Conservation (phyloP, 176 grass and related monocot species). For the Oropetium thomaeum region DNA sequence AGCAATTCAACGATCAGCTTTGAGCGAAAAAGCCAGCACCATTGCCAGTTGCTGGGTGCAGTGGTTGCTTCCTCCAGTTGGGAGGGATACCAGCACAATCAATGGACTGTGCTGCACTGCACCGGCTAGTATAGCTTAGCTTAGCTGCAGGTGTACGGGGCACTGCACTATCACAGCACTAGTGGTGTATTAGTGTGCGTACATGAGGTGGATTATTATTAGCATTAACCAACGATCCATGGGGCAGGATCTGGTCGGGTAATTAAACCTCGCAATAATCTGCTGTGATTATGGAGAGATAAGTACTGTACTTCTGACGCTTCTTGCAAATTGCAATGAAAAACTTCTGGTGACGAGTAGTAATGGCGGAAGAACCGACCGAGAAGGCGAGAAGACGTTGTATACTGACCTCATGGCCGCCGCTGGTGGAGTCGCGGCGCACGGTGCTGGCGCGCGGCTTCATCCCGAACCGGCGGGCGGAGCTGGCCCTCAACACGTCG, state of each 20-base stretch:
- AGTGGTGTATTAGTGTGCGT: no score
- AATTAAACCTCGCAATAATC: constrained; percentile 28
- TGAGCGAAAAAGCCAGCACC: background rate
- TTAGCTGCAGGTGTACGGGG: background rate
- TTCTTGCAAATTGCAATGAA: no score
- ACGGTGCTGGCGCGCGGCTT: constrained; percentile 38
- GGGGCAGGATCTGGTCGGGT: constrained; percentile 26
- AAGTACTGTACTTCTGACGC: background rate
- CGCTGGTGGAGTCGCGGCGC: constrained; percentile 74
- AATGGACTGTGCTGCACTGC: constrained; percentile 21
- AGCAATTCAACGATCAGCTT: background rate
- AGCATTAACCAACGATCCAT: no score
- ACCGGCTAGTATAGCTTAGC: constrained; percentile 13
- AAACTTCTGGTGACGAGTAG: no score
- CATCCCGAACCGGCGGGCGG: constrained; percentile 58
- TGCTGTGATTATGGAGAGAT: background rate
- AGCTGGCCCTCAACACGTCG: constrained; percentile 51
- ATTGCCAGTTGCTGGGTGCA: background rate
- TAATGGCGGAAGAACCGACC: background rate
- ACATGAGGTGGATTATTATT: no score
- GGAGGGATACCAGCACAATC: constrained; percentile 41
- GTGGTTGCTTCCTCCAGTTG: background rate
- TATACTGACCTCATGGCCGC: constrained; percentile 68
- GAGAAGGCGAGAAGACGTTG: background rate
- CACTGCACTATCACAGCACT: no score